Conservation (phyloP, 139 green algal genomes). For the Chlorella ohadii region DNA sequence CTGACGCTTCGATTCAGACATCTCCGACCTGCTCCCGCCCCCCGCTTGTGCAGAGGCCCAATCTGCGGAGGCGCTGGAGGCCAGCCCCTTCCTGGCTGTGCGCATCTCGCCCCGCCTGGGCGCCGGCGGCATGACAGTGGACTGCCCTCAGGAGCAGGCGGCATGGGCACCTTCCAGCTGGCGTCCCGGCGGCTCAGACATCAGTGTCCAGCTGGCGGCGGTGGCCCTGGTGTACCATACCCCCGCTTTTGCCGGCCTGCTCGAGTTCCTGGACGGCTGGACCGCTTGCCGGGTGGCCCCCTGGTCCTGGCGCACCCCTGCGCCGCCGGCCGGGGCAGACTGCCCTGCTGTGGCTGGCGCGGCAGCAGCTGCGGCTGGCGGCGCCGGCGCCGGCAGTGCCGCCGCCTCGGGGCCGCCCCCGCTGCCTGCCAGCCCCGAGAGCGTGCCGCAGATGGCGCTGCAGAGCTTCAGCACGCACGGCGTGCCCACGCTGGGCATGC, state of each 20-base stretch:
- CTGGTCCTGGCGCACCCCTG: constrained; percentile 33
- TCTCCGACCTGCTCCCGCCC: too few species aligned
- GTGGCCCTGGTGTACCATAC: constrained; percentile 34
- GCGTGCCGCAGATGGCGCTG: constrained; percentile 38
- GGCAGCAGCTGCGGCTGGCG: background rate
- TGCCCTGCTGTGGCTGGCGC: background rate
- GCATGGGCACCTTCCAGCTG: constrained; percentile 8
- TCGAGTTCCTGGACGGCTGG: constrained; percentile 24
- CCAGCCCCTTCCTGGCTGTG: constrained; percentile 2
- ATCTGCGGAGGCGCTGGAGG: background rate
- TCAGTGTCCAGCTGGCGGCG: constrained; percentile 30
- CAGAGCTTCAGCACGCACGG: constrained; percentile 11
- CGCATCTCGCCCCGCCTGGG: constrained; percentile 14
- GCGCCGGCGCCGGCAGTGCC: background rate
- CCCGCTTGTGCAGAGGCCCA: constrained; percentile 5
- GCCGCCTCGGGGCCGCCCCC: background rate
- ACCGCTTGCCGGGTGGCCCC: constrained; percentile 18
- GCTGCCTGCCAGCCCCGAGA: constrained; percentile 19
- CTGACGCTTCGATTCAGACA: too few species aligned
- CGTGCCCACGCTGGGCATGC: constrained; percentile 5
- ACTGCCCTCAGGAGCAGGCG: background rate
- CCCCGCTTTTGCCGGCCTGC: constrained; percentile 10
- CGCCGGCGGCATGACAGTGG: constrained; percentile 31
- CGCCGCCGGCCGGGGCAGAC: background rate
- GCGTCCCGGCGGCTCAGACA: constrained; percentile 39